Conservation (phyloP, 148 eudicot genomes). For the Fagopyrum tataricum region DNA sequence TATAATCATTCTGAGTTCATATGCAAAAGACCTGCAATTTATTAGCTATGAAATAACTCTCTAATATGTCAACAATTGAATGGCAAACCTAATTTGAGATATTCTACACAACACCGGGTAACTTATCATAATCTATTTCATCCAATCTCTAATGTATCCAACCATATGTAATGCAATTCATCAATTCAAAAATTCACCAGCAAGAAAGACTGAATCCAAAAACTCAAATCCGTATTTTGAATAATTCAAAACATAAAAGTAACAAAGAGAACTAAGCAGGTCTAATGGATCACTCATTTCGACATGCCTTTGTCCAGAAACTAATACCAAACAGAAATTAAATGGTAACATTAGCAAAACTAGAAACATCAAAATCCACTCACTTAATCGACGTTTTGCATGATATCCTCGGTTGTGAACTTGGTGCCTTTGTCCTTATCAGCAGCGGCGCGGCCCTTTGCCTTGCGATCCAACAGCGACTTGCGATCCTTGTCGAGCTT, state of each 20-base stretch:
- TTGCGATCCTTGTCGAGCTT: slow-evolving; percentile 62
- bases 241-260: background rate
- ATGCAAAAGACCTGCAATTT: too few relatives aligned
- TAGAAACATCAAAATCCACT: background rate
- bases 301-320: background rate
- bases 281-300: background rate
- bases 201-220: background rate
- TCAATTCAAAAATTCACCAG: too few relatives aligned
- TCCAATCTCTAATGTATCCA: too few relatives aligned
- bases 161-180: too few relatives aligned
- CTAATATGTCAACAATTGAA: too few relatives aligned
- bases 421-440: slow-evolving; percentile 68
- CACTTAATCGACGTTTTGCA: slow-evolving; percentile 15
- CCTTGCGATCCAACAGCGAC: slow-evolving; percentile 52
- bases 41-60: too few relatives aligned
- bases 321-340: background rate
- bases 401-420: slow-evolving; percentile 38
- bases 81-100: too few relatives aligned
- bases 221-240: background rate
- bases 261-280: background rate
- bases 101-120: too few relatives aligned
- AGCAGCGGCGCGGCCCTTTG: slow-evolving; percentile 57
- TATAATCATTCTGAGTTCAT: too few relatives aligned
- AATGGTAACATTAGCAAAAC: background rate
- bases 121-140: too few relatives aligned